Evolutionary conservation across 352 stramenopile genomes (phyloP), one percentile per base, ranked within the genome.

Genomic region (Globisporangium splendens): DNA sequence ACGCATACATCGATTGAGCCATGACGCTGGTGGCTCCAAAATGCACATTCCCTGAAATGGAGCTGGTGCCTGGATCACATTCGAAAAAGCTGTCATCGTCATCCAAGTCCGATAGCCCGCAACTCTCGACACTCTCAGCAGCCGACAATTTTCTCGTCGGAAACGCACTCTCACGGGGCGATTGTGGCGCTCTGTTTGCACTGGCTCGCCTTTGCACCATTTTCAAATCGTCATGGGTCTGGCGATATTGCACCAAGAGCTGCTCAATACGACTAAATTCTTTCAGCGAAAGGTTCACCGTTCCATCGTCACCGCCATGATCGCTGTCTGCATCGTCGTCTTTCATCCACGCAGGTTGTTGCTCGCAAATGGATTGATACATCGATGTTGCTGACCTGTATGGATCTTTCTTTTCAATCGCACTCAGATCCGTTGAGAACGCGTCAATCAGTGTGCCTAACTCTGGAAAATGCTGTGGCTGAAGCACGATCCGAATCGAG

Each of bases 241-340:
- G 70, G 7, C 86, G 83, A 65, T 96, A 96, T 17, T 93, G 81
- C 15, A 80, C 46, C 12, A 96, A 60, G 0, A 96, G 64, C 49
- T 91, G 77, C 39, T 96, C 86, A 44, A 96, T 96, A 15, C 86
- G 81, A 56, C 93, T 71, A 46, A 96, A 96, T 42, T 94, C 86
- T 21, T 73, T 79, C 14, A 91, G 73, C 12, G 83, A 93, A 22
- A 95, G 65, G 28, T 86, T 87, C 11, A 89, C 43, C 8, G 58
- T 69, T 13, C 51, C 62, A 12, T 62, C 61, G 4, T 65, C 53
- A 7, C 54, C 63, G 14, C 35, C 63, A n/a, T 62, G 54, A 38
- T 41, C 52, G 42, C 68, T 54, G 43, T 38, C 55, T 24, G 67
- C 65, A n/a, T 73, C 70, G 41, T 91, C 70, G 24, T 80, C 63